These are phyloP conservation scores for Termitomyces sp. DNA, from an alignment of 768 basidiomycete genomes.

Conservation along the genomic window DNA sequence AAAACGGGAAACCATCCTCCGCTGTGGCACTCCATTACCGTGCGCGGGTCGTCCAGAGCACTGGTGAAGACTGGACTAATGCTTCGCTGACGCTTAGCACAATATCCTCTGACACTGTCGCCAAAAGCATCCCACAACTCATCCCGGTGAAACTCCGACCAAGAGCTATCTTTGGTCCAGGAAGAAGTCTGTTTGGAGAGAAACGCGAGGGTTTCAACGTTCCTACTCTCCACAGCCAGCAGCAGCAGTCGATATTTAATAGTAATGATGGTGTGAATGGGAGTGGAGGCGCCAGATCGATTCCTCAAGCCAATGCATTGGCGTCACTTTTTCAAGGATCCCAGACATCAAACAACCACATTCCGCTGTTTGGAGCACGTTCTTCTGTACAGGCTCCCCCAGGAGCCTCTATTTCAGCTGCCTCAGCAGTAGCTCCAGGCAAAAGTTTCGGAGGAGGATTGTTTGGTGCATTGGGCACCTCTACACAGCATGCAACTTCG, in stretches of 20 bases:
- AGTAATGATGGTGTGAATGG: neutral
- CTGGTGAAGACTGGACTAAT: conserved; percentile 57
- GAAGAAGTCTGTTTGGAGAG: neutral
- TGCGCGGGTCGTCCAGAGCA: conserved; percentile 44
- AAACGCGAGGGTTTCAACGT: neutral
- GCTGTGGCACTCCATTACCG: conserved; percentile 48
- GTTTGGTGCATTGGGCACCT: neutral
- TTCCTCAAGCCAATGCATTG: neutral
- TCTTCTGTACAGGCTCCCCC: neutral
- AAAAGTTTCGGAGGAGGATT: neutral
- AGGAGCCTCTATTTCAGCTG: too few relatives aligned
- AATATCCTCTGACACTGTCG: conserved; percentile 28
- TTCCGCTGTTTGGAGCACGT: neutral
- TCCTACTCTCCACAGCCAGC: neutral
- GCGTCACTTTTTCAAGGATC: neutral
- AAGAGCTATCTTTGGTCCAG: neutral
- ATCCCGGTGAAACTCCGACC: too few relatives aligned
- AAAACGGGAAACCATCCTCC: conserved; percentile 36
- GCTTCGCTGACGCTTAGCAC: conserved; percentile 49
- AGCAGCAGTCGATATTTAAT: neutral
- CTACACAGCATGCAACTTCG: neutral
- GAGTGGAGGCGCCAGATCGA: neutral
- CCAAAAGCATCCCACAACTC: conserved; percentile 29
- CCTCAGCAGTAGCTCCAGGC: neutral
- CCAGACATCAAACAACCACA: neutral